Conservation (phyloP, 371 early-diverging fungal species). For the Circinella minor region DNA sequence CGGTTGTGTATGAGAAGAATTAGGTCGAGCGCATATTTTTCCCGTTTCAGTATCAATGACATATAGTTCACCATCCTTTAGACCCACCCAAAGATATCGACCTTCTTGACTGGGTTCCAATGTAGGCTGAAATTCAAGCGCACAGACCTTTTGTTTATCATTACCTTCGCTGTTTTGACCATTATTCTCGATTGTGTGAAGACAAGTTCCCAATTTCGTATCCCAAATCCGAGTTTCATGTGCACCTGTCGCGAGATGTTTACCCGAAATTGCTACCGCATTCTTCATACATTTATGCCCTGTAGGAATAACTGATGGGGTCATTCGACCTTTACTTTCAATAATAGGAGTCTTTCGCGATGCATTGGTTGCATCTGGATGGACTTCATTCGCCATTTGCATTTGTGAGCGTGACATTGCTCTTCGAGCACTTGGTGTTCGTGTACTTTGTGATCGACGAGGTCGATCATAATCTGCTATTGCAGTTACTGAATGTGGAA, state of each 20-base stretch:
- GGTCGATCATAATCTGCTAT: background rate
- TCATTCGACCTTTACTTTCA: background rate
- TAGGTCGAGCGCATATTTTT: constrained; percentile 53
- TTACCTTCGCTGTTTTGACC: constrained; percentile 21
- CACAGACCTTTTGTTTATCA: constrained; percentile 29
- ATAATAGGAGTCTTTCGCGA: constrained; percentile 29
- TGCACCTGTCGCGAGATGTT: constrained; percentile 28
- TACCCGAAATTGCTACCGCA: constrained; percentile 26
- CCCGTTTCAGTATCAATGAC: constrained; percentile 58
- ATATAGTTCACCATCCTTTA: constrained; percentile 64
- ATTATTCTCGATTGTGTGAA: constrained; percentile 20
- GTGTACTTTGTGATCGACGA: constrained; percentile 17
- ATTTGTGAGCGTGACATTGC: constrained; percentile 27
- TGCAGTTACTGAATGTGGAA: background rate
- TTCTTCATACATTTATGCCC: constrained; percentile 25
- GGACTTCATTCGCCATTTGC: constrained; percentile 19
- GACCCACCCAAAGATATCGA: constrained; percentile 66
- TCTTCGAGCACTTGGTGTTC: constrained; percentile 11
- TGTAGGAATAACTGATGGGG: constrained; percentile 11
- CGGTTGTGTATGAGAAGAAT: constrained; percentile 58
- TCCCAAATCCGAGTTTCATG: constrained; percentile 31
- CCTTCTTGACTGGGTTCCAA: constrained; percentile 54
- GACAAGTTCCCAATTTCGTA: constrained; percentile 11
- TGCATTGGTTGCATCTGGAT: constrained; percentile 32
- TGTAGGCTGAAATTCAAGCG: constrained; percentile 44